These are phyloP conservation scores for Populus davidiana DNA, from an alignment of 345 rosid genomes.

Conservation along the genomic window DNA sequence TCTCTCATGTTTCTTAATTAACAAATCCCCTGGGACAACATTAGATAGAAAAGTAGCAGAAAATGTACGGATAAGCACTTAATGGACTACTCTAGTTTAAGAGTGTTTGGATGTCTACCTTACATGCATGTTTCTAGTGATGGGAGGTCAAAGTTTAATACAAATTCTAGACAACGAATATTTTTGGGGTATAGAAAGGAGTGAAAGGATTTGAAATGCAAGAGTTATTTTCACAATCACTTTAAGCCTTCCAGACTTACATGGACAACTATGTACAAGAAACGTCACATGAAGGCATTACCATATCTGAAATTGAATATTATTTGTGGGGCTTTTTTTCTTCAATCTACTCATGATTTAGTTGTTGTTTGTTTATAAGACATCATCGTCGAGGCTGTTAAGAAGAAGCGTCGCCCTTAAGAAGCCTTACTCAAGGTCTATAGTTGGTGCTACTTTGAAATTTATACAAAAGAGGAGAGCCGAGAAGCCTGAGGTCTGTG, in stretches of 20 bases:
- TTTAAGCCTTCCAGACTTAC: slow-evolving; percentile 89
- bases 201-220: slow-evolving; percentile 39
- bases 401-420: slow-evolving; percentile 58
- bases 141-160: no score
- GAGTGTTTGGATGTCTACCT: no score
- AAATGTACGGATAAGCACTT: no score
- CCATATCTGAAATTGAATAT: neutral
- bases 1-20: no score
- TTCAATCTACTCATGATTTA: neutral
- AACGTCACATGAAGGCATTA: slow-evolving; percentile 65
- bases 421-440: slow-evolving; percentile 69
- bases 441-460: slow-evolving; percentile 69
- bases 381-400: slow-evolving; percentile 53
- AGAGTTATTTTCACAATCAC: slow-evolving; percentile 86
- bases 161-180: no score
- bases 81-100: no score
- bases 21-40: no score
- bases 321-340: neutral
- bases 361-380: slow-evolving; percentile 29
- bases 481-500: slow-evolving; percentile 68
- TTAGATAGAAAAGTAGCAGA: no score
- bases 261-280: slow-evolving; percentile 69
- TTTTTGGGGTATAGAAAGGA: no score
- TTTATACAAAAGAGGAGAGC: slow-evolving; percentile 59
- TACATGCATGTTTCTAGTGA: no score